A percentile compares a stretch with the other conserved stretches of the same genome.
Evolutionary conservation across 257 asterid species (phyloP).

Genomic region (Verbena officinalis): DNA sequence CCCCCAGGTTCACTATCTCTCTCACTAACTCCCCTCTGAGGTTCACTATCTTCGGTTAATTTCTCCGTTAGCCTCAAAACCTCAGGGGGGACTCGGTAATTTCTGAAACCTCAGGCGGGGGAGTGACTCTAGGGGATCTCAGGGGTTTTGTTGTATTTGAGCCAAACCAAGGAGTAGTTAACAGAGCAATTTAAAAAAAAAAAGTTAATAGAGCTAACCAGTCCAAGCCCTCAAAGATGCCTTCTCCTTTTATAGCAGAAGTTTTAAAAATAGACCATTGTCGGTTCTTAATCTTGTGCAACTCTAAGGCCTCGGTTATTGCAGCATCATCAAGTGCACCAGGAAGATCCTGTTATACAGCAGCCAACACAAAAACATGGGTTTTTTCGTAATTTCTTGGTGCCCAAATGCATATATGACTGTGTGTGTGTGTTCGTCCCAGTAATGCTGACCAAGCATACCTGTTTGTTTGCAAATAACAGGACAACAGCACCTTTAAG

Average conservation of each 20-base stretch:
- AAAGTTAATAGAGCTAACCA: slow-evolving; percentile 50
- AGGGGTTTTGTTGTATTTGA: too few relatives aligned
- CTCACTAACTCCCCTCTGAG: too few relatives aligned
- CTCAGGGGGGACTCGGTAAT: too few relatives aligned
- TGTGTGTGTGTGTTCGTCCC: background rate
- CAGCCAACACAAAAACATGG: slow-evolving; percentile 27
- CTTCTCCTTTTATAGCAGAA: slow-evolving; percentile 96
- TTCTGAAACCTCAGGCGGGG: too few relatives aligned
- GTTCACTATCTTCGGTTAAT: too few relatives aligned
- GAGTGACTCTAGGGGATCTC: too few relatives aligned
- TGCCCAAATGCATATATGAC: background rate
- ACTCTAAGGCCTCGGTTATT: slow-evolving; percentile 81
- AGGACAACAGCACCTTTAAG: slow-evolving; percentile 53
- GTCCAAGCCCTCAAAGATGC: slow-evolving; percentile 91
- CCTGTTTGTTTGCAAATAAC: slow-evolving; percentile 52
- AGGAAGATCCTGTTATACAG: slow-evolving; percentile 75
- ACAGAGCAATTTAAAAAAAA: background rate
- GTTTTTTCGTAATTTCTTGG: slow-evolving; percentile 16
- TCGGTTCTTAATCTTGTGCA: slow-evolving; percentile 90
- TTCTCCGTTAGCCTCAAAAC: too few relatives aligned
- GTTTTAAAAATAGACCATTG: slow-evolving; percentile 96
- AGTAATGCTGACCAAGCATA: slow-evolving; percentile 3
- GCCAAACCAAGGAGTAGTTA: too few relatives aligned
- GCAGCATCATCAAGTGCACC: slow-evolving; percentile 98
- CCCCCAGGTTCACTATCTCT: too few relatives aligned